Conservation (phyloP, 2,329 filamentous ascomycete genomes). For the Cryphonectria carpinicola region DNA sequence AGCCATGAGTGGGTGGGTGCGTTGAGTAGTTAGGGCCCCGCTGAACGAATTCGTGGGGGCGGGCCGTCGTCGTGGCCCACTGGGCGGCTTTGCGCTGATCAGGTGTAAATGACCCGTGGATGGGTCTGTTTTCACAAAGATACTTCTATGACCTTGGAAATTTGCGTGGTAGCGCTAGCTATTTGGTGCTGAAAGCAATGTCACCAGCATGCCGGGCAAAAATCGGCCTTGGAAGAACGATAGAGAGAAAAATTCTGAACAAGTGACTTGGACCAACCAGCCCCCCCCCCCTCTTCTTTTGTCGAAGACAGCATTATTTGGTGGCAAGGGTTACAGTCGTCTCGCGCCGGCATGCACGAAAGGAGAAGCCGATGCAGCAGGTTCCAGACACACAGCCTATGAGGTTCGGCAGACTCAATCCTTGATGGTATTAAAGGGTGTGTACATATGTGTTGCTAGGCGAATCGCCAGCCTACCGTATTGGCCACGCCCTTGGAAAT, state of each 20-base stretch:
- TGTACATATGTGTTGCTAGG: background rate
- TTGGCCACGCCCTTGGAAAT: slow-evolving; percentile 1
- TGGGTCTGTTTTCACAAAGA: slow-evolving; percentile 1
- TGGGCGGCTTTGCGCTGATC: background rate
- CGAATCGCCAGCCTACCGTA: slow-evolving; percentile 13
- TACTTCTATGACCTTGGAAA: background rate
- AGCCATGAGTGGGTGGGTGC: background rate
- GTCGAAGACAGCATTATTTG: background rate
- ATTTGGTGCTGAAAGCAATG: background rate
- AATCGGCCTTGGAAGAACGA: background rate
- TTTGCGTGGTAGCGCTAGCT: background rate
- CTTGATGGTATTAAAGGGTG: background rate
- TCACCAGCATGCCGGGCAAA: slow-evolving; percentile 4
- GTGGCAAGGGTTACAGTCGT: slow-evolving; percentile 7
- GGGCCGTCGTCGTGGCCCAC: slow-evolving; percentile 7
- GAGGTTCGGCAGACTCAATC: slow-evolving; percentile 3
- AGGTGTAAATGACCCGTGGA: slow-evolving; percentile 1
- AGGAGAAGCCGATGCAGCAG: slow-evolving; percentile 11
- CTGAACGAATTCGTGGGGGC: slow-evolving; percentile 3
- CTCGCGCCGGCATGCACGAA: slow-evolving; percentile 9
- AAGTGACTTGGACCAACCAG: background rate
- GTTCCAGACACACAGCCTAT: background rate
- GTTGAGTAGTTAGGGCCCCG: background rate
- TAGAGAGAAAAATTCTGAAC: background rate
- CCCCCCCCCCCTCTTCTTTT: background rate